These are phyloP conservation scores for Osmozyma mogii DNA, from an alignment of 805 yeast genomes.

Conservation along the genomic window DNA sequence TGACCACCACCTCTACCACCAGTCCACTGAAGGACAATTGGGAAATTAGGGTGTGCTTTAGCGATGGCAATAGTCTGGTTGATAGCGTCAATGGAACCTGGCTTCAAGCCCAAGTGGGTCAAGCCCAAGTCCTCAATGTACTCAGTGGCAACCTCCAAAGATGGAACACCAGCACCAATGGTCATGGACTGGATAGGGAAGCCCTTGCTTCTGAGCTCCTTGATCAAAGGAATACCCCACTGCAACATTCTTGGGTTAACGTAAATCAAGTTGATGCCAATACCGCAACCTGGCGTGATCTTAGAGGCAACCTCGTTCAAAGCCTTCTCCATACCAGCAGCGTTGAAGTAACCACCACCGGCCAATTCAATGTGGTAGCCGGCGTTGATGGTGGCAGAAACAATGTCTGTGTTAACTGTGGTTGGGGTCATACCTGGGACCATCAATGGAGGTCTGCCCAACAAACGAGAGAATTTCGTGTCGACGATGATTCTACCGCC, in stretches of 20 bases:
- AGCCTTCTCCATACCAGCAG: conserved; percentile 65
- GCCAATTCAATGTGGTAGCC: conserved; percentile 98
- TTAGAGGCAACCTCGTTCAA: conserved; percentile 59
- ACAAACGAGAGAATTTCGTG: conserved; percentile 85
- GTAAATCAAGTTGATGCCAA: conserved; percentile 86
- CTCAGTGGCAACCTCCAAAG: conserved; percentile 93
- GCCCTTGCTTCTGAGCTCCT: conserved; percentile 80
- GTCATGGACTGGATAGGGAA: conserved; percentile 94
- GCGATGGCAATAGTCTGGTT: conserved; percentile 84
- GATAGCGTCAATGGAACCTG: conserved; percentile 94
- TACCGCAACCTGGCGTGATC: conserved; percentile 79
- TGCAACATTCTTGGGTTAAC: conserved; percentile 97
- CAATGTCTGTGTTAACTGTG: conserved; percentile 90
- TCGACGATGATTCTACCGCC: conserved; percentile 74
- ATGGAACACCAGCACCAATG: conserved; percentile 99
- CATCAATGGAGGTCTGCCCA: conserved; percentile 94
- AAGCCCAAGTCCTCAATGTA: conserved; percentile 88
- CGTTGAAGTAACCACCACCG: conserved; percentile 95
- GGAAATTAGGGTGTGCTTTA: conserved; percentile 92
- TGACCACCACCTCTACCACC: conserved; percentile 99
- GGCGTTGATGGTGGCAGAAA: conserved; percentile 88
- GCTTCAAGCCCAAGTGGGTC: conserved; percentile 92
- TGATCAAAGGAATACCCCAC: conserved; percentile 97
- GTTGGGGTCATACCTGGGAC: conserved; percentile 99
- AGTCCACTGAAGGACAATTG: conserved; percentile 97